phyloP scores from a whole-genome alignment of 2,329 filamentous ascomycete genomes.

The Aureobasidium sp. region DNA sequence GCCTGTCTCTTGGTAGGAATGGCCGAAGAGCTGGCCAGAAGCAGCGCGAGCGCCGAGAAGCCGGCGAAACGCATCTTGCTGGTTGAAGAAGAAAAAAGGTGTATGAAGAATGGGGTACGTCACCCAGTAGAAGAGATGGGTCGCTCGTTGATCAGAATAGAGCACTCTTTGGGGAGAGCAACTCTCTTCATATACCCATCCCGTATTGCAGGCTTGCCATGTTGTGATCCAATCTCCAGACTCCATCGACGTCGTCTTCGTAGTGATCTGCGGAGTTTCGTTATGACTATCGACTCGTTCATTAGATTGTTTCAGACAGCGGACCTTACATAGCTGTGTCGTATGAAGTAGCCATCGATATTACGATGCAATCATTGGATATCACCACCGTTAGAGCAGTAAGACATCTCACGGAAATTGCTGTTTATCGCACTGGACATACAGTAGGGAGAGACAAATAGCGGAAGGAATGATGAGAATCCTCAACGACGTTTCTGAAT shows the following conservation, averaged over 20 bases:
- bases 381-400: not conserved
- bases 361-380: not conserved
- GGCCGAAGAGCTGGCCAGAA: constrained; percentile 12
- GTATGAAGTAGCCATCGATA: not conserved
- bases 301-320: not conserved
- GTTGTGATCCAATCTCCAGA: constrained; percentile 6
- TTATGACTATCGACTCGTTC: constrained; percentile 9
- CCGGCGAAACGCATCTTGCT: constrained; percentile 12
- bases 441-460: not conserved
- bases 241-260: not conserved
- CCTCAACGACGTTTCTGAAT: not conserved
- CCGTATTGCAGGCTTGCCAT: not conserved
- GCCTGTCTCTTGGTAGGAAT: constrained; percentile 11
- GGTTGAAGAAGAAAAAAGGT: not conserved
- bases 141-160: not conserved
- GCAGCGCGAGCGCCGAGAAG: not conserved
- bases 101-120: not conserved
- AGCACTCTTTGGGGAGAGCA: not conserved
- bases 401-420: not conserved
- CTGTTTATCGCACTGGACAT: not conserved
- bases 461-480: not conserved
- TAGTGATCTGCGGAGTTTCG: constrained; percentile 6
- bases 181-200: not conserved
- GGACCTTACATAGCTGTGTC: not conserved
- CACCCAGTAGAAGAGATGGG: not conserved